phyloP scores from a whole-genome alignment of 2,329 filamentous ascomycete species.

The Paecilomyces sp. region DNA sequence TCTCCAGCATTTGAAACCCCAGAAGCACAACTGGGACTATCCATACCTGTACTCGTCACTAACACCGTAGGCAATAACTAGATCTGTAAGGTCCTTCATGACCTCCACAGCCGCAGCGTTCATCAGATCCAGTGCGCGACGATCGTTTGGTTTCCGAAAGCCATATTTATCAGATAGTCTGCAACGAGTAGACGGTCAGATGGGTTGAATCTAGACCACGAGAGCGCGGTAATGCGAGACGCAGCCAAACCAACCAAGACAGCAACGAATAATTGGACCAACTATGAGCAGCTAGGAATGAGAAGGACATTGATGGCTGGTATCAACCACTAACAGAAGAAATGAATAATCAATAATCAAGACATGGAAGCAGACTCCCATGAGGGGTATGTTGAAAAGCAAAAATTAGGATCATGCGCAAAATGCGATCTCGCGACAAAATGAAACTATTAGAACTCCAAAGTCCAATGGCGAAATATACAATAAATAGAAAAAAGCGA shows the following conservation, averaged over 20 bases:
- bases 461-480: background rate
- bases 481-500: constrained; percentile 4
- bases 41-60: constrained; percentile 75
- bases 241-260: background rate
- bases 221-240: background rate
- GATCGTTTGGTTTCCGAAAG: constrained; percentile 91
- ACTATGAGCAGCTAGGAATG: background rate
- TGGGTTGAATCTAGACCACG: background rate
- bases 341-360: background rate
- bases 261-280: background rate
- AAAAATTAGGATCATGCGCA: background rate
- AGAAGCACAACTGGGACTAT: background rate
- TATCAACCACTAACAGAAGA: background rate
- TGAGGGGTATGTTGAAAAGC: background rate
- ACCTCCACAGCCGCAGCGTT: constrained; percentile 84
- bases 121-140: constrained; percentile 82
- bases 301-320: background rate
- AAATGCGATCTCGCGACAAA: background rate
- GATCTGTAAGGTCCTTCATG: constrained; percentile 73
- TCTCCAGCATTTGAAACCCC: background rate
- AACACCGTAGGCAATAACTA: constrained; percentile 82
- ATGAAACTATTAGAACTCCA: background rate
- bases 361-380: background rate
- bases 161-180: constrained; percentile 76
- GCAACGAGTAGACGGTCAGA: constrained; percentile 1